phyloP scores from a whole-genome alignment of 495 filamentous ascomycete species.

The Neurospora sp. region DNA sequence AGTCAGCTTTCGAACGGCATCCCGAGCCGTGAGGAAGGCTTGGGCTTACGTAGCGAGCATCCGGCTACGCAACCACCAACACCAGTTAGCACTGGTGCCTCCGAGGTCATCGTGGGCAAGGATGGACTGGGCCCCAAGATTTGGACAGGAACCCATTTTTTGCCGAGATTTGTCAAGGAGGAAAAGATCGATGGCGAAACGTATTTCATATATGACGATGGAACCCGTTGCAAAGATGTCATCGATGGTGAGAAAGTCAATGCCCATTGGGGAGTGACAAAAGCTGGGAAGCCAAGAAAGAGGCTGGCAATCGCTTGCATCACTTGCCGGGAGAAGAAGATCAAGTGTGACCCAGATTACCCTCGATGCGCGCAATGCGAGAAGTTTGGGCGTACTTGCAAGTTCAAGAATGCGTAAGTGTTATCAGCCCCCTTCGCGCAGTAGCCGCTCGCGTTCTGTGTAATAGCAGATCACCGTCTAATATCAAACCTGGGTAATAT shows the following conservation, averaged over 20 bases:
- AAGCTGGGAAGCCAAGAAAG: constrained; percentile 85
- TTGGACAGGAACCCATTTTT: constrained; percentile 50
- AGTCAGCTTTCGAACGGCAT: constrained; percentile 7
- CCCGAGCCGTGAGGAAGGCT: constrained; percentile 11
- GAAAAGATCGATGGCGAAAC: constrained; percentile 62
- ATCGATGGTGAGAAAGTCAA: constrained; percentile 84
- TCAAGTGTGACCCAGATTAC: constrained; percentile 84
- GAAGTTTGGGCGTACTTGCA: constrained; percentile 75
- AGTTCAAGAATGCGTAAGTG: constrained; percentile 81
- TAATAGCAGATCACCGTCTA: constrained; percentile 3
- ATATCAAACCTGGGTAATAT: constrained; percentile 4
- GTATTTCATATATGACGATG: constrained; percentile 84
- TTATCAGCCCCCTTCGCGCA: background rate
- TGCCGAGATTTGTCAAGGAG: constrained; percentile 47
- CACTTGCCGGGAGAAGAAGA: constrained; percentile 91
- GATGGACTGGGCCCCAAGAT: constrained; percentile 50
- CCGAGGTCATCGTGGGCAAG: constrained; percentile 36
- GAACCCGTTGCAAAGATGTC: constrained; percentile 68
- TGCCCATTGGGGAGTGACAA: constrained; percentile 86
- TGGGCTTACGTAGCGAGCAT: constrained; percentile 14
- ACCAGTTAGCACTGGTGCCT: constrained; percentile 26
- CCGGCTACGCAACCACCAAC: constrained; percentile 21
- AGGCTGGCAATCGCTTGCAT: constrained; percentile 80
- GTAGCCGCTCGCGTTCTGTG: background rate
- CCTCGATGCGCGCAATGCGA: constrained; percentile 83